Evolutionary conservation across 768 basidiomycete species (phyloP), one percentile per base, ranked within the genome.

Genomic region (Hydnomerulius pinastri): DNA sequence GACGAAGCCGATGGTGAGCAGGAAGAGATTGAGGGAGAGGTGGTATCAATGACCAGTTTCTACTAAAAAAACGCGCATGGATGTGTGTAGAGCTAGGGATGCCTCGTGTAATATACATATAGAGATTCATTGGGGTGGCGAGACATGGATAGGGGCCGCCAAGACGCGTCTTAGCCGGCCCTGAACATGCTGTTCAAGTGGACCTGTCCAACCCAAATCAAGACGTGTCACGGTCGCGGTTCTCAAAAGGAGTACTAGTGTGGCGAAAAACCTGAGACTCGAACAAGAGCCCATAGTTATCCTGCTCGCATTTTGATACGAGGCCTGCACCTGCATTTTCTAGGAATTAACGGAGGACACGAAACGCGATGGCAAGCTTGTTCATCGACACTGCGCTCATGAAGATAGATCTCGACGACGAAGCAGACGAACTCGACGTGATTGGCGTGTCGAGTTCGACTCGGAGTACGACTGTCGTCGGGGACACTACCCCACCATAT

Each of bases 1-100:
- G 30, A 85, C 85, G 18, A 84, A 81, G 65, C 93, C 93, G 27
- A 90, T 95, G 74, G 92, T 95, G 20, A 69, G 68, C 58, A 71
- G 78, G 64, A 92, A 89, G 66, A 71, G 68, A 55, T 66, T 90
- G 58, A 75, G 79, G 52, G 86, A 87, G 62, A 77, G 74, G 58
- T 92, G 90, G 90, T 92, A 90, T 63, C 40, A 53, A 35, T 59
- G 18, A 60, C 1, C 6, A 21, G 12, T 6, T n/a, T n/a, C n/a
- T n/a, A n/a, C n/a, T n/a, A n/a, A n/a, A n/a, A n/a, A n/a, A n/a
- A n/a, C n/a, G n/a, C n/a, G n/a, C n/a, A n/a, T n/a, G n/a, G n/a
- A n/a, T n/a, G n/a, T n/a, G n/a, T n/a, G n/a, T n/a, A n/a, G n/a
- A n/a, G n/a, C n/a, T n/a, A n/a, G n/a, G n/a, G n/a, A n/a, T n/a